These are phyloP conservation scores for Rhodomyrtus psidioides DNA, from an alignment of 441 rosid species.

Conservation along the genomic window DNA sequence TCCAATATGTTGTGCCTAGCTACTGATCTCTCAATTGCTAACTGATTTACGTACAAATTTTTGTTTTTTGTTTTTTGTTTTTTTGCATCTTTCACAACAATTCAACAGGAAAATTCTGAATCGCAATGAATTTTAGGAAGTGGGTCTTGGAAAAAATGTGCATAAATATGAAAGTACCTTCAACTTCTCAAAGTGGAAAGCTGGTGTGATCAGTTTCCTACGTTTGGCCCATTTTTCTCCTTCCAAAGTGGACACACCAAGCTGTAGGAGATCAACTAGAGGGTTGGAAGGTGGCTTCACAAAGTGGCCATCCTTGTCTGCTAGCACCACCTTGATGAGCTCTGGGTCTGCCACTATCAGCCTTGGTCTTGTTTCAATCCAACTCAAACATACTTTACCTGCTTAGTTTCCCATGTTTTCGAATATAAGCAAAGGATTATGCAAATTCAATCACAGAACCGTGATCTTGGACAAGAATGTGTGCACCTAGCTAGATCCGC, in stretches of 20 bases:
- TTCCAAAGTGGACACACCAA: slow-evolving; percentile 18
- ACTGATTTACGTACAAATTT: no score
- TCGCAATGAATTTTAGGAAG: not conserved
- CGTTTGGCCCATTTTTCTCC: slow-evolving; percentile 17
- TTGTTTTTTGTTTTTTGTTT: no score
- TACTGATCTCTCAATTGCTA: not conserved
- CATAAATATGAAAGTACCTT: not conserved
- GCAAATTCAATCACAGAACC: not conserved
- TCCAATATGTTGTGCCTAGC: not conserved
- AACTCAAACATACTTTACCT: slow-evolving; percentile 13
- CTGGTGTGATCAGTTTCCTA: slow-evolving; percentile 13
- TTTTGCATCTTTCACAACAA: not conserved
- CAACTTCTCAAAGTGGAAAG: slow-evolving; percentile 18
- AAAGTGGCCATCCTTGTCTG: slow-evolving; percentile 3
- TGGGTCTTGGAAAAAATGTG: not conserved
- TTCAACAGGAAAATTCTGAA: not conserved
- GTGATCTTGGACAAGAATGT: not conserved
- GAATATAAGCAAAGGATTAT: not conserved
- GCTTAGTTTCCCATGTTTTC: not conserved
- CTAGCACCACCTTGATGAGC: slow-evolving; percentile 2
- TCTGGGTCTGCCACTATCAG: slow-evolving; percentile 12
- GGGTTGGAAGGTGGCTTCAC: slow-evolving; percentile 16
- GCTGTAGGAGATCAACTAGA: slow-evolving; percentile 10
- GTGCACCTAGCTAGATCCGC: not conserved
- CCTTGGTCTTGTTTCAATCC: slow-evolving; percentile 17